A percentile compares a stretch with the other conserved stretches of the same genome.
These are phyloP conservation scores for Trichothecium roseum DNA, from an alignment of 2,329 filamentous ascomycete genomes.

Conservation along the genomic window DNA sequence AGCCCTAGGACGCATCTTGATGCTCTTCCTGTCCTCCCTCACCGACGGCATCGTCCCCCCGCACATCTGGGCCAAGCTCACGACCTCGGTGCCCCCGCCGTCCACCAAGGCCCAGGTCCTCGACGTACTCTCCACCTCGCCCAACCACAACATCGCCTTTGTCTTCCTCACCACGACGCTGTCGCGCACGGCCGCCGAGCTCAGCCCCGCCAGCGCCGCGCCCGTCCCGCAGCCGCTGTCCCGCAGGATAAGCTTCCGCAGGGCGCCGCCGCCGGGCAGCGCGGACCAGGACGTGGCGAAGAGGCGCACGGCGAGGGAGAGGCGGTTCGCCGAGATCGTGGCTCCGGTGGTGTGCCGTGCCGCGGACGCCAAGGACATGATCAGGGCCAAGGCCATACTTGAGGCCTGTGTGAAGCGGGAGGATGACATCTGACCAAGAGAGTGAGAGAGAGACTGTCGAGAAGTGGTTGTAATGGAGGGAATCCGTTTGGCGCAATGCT, in stretches of 20 bases:
- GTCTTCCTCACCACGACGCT: constrained; percentile 79
- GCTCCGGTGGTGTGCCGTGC: constrained; percentile 4
- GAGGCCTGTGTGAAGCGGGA: constrained; percentile 72
- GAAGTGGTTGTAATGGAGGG: no score
- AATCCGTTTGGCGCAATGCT: no score
- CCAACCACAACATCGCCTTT: constrained; percentile 80
- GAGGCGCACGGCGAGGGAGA: constrained; percentile 5
- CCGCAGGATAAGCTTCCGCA: constrained; percentile 36
- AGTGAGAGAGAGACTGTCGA: no score
- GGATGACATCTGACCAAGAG: constrained; percentile 46
- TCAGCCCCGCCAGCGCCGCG: constrained; percentile 27
- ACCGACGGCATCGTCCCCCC: constrained; percentile 69
- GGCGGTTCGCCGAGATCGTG: constrained; percentile 6
- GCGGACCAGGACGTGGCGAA: constrained; percentile 4
- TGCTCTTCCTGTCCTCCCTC: constrained; percentile 65
- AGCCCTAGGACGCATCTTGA: constrained; percentile 57
- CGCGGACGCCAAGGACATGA: constrained; percentile 36
- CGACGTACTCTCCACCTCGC: constrained; percentile 60
- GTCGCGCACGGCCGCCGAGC: constrained; percentile 37
- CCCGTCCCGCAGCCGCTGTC: constrained; percentile 16
- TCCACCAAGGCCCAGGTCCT: constrained; percentile 47
- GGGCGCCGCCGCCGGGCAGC: constrained; percentile 9
- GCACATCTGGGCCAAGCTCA: constrained; percentile 59
- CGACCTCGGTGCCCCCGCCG: constrained; percentile 40
- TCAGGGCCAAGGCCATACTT: constrained; percentile 61